Conservation (phyloP, 495 filamentous ascomycete genomes). For the Poronia punctata region DNA sequence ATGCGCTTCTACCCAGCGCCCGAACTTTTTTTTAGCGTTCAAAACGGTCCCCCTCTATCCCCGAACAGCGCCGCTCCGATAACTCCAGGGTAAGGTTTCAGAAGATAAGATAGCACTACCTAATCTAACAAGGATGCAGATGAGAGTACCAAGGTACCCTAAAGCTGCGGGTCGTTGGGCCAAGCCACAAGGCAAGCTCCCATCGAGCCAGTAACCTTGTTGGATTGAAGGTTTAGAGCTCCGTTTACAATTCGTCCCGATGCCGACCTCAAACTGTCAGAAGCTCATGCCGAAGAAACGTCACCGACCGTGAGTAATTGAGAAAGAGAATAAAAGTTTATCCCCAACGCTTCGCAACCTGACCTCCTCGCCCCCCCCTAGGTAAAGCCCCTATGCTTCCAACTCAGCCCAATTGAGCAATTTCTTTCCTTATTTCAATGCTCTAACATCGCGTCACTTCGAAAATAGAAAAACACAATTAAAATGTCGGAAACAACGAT, state of each 20-base stretch:
- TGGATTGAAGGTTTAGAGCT: slow-evolving; percentile 2
- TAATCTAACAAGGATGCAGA: neutral
- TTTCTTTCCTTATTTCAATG: neutral
- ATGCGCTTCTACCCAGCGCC: slow-evolving; percentile 10
- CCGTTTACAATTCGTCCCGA: slow-evolving; percentile 7
- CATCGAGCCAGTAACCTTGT: too few species aligned
- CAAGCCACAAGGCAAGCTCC: too few species aligned
- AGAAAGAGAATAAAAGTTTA: neutral
- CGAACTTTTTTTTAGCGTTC: slow-evolving; percentile 20
- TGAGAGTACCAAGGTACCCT: too few species aligned
- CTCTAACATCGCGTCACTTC: neutral
- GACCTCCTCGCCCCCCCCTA: neutral
- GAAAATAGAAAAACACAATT: too few species aligned
- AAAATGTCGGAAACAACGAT: slow-evolving; percentile 37
- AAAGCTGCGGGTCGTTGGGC: too few species aligned
- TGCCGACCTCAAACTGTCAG: slow-evolving; percentile 7
- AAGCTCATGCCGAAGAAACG: slow-evolving; percentile 2
- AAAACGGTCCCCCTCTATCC: slow-evolving; percentile 24
- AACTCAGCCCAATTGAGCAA: neutral
- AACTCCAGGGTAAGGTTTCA: slow-evolving; percentile 8
- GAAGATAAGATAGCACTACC: slow-evolving; percentile 10
- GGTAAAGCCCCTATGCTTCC: neutral
- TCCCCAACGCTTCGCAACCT: neutral
- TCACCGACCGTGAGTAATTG: slow-evolving; percentile 1
- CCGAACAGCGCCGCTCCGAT: slow-evolving; percentile 10